These are phyloP conservation scores for Rugosomyces carneus DNA, from an alignment of 1,284 basidiomycete species.

Conservation along the genomic window DNA sequence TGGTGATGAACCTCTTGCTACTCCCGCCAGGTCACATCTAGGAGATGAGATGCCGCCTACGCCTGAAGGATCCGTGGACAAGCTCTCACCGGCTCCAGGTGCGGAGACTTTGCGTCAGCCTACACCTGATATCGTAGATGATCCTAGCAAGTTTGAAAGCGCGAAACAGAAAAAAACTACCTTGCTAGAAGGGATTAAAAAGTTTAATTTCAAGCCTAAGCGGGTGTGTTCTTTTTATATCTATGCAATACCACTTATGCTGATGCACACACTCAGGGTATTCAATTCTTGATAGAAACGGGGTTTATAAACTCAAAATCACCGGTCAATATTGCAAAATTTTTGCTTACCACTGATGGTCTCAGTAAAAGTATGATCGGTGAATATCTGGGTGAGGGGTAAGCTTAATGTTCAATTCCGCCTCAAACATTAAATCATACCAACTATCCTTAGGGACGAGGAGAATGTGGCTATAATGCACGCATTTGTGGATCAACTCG, in stretches of 20 bases:
- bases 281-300: constrained; percentile 84
- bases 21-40: constrained; percentile 36
- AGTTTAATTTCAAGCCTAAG: constrained; percentile 99
- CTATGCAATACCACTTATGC: not conserved
- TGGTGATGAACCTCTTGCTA: constrained; percentile 37
- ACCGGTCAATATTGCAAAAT: constrained; percentile 81
- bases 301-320: constrained; percentile 80
- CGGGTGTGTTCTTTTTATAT: constrained; percentile 41
- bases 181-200: constrained; percentile 91
- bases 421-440: not conserved
- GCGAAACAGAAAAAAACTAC: constrained; percentile 98
- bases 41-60: constrained; percentile 49
- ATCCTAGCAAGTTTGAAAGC: constrained; percentile 90
- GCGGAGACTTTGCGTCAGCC: constrained; percentile 52
- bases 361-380: constrained; percentile 95
- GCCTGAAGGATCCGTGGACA: constrained; percentile 50
- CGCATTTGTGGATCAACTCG: constrained; percentile 88
- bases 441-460: constrained; percentile 57
- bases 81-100: constrained; percentile 37
- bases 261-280: constrained; percentile 48
- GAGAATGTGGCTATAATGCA: constrained; percentile 92
- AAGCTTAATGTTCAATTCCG: constrained; percentile 23
- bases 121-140: constrained; percentile 79
- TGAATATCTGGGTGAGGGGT: constrained; percentile 97
- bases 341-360: constrained; percentile 88